Percentiles rank a stretch among this genome's conserved stretches.
Evolutionary conservation across 352 stramenopile genomes (phyloP).

Genomic region (Globisporangium lucens): DNA sequence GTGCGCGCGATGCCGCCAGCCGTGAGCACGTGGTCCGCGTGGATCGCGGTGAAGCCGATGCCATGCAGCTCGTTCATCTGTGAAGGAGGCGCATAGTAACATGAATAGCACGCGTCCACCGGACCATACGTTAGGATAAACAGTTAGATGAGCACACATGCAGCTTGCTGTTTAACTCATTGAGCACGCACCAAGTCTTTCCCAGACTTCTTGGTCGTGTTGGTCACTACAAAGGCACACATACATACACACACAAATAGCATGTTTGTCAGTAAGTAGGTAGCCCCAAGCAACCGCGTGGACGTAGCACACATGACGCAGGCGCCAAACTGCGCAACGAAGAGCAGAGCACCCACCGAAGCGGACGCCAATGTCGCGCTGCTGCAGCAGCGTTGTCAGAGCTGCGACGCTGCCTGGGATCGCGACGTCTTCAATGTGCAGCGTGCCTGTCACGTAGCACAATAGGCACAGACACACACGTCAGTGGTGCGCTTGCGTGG

Average conservation of each 20-base stretch:
- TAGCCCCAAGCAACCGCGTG: not conserved
- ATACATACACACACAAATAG: not conserved
- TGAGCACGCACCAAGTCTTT: slow-evolving; percentile 30
- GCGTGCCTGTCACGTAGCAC: slow-evolving; percentile 30
- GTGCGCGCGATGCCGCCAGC: slow-evolving; percentile 40
- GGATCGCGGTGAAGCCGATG: slow-evolving; percentile 41
- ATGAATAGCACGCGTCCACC: not conserved
- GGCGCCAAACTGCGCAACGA: not conserved
- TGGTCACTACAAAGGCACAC: slow-evolving; percentile 37
- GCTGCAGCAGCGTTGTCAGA: slow-evolving; percentile 33
- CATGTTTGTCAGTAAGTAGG: not conserved
- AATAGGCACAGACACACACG: not conserved
- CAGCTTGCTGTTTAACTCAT: too few relatives aligned
- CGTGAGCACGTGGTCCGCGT: slow-evolving; percentile 39
- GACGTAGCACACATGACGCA: not conserved
- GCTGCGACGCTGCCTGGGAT: slow-evolving; percentile 37
- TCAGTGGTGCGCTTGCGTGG: too few relatives aligned
- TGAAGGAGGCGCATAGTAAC: not conserved
- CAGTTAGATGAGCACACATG: not conserved
- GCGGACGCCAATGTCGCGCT: slow-evolving; percentile 32
- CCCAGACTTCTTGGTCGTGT: slow-evolving; percentile 64
- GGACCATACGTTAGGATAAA: not conserved
- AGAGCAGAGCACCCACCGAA: slow-evolving; percentile 31
- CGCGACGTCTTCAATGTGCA: slow-evolving; percentile 48
- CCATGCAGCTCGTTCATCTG: slow-evolving; percentile 44